Evolutionary conservation across 139 green algal genomes (phyloP), one percentile per base, ranked within the genome.

Genomic region (Chlorella sp.): DNA sequence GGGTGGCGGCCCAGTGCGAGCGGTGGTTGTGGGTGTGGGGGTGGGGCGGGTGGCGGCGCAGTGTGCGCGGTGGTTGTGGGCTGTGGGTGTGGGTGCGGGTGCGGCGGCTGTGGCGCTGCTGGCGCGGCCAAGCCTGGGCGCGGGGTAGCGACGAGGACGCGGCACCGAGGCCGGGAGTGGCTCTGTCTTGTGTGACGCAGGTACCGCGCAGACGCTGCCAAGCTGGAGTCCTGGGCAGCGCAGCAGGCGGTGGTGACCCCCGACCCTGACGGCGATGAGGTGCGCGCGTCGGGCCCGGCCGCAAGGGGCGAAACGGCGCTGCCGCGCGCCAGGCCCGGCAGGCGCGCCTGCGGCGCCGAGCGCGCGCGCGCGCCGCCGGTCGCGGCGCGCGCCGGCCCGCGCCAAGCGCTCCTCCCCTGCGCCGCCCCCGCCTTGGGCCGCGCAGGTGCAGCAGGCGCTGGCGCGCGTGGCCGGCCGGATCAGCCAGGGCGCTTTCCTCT

Each of bases 401-500:
- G 14, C 12, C 31, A 50, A 11, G 14, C 56, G 12, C 21, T 35
- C 56, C 19, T 64, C 29, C 3, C 56, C 60, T 50, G 29, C 33
- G 81, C 77, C 77, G 6, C 61, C 53, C 42, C 71, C n/a, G n/a
- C n/a, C n/a, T n/a, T n/a, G n/a, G n/a, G n/a, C n/a, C n/a, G 78
- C 73, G 40, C 89, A 93, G 19, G 42, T 92, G 51, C 88, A 95
- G 82, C 82, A 91, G 71, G 77, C 79, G 8, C 83, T 98, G 72
- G 90, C 85, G 6, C 29, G 11, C 6, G 84, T 97, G 63, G 84
- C 91, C 5, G 53, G 53, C 11, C 79, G 81, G 40, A 65, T 75
- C 12, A 59, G 67, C 27, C 77, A 85, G 11, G 50, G 67, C 6
- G 87, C 87, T 29, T 93, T 95, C 55, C 73, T 86, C 7, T 98